phyloP scores from a whole-genome alignment of 768 basidiomycete species.

The Tricholoma hemisulphureum region DNA sequence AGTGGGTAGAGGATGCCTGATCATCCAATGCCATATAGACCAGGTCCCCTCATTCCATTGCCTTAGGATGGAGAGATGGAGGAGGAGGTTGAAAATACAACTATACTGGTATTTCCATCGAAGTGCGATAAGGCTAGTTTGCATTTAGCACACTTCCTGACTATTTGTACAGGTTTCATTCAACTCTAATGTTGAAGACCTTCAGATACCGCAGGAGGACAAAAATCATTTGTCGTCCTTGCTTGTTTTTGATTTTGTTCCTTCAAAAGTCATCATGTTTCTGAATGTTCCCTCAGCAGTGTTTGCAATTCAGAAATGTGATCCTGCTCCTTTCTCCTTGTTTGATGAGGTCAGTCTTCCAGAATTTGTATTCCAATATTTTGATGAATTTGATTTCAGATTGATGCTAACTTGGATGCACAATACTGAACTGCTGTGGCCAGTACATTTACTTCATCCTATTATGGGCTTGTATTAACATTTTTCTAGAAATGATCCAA shows the following conservation, averaged over 20 bases:
- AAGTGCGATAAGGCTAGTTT: constrained; percentile 42
- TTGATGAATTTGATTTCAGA: constrained; percentile 41
- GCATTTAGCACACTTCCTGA: not conserved
- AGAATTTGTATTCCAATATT: constrained; percentile 1
- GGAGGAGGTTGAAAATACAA: constrained; percentile 77
- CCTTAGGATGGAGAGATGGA: constrained; percentile 69
- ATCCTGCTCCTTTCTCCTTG: constrained; percentile 97
- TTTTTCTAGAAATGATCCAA: constrained; percentile 82
- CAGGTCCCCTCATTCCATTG: constrained; percentile 47
- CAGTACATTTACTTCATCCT: constrained; percentile 46
- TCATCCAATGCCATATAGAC: constrained; percentile 90
- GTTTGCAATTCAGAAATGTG: constrained; percentile 98
- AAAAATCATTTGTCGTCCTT: constrained; percentile 94
- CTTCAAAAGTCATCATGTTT: constrained; percentile 2
- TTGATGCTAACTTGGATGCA: constrained; percentile 96
- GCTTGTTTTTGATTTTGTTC: constrained; percentile 50
- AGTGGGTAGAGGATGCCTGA: constrained; percentile 86
- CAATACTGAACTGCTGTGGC: constrained; percentile 98
- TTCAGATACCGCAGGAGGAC: constrained; percentile 95
- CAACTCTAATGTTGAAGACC: constrained; percentile 95
- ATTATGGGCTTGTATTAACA: not conserved
- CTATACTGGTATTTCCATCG: constrained; percentile 96
- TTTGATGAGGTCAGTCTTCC: constrained; percentile 79
- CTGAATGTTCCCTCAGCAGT: constrained; percentile 44
- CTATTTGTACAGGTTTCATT: constrained; percentile 75